These are phyloP conservation scores for Ustilago xerochloae DNA, from an alignment of 1,284 basidiomycete genomes.

Conservation along the genomic window DNA sequence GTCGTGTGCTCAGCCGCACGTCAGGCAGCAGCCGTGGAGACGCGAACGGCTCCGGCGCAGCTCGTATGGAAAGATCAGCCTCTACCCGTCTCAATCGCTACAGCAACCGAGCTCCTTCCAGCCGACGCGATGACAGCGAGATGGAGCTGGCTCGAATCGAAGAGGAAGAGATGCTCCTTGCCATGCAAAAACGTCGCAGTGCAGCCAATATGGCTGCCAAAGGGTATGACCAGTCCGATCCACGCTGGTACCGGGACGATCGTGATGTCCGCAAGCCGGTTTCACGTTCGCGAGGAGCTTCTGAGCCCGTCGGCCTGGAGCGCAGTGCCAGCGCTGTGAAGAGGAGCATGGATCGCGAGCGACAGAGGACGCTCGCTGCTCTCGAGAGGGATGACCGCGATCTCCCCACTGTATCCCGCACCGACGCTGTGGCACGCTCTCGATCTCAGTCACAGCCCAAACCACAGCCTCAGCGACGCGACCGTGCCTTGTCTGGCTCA, in stretches of 20 bases:
- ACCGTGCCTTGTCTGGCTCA: conserved; percentile 5
- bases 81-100: conserved; percentile 32
- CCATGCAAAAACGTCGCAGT: conserved; percentile 36
- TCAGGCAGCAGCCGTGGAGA: conserved; percentile 25
- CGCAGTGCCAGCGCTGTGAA: conserved; percentile 30
- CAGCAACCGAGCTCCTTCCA: conserved; percentile 20
- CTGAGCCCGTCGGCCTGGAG: conserved; percentile 11
- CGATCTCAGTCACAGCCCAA: conserved; percentile 3
- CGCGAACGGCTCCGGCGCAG: not conserved
- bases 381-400: conserved; percentile 30
- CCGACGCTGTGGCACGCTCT: conserved; percentile 26
- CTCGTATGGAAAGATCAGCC: conserved; percentile 23
- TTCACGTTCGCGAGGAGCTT: conserved; percentile 1
- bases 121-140: conserved; percentile 33
- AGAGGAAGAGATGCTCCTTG: conserved; percentile 46
- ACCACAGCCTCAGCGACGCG: conserved; percentile 5
- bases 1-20: conserved; percentile 30
- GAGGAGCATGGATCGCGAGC: conserved; percentile 41
- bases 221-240: conserved; percentile 33
- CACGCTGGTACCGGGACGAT: conserved; percentile 42
- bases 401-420: conserved; percentile 26
- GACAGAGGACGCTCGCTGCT: conserved; percentile 24
- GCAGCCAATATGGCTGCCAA: conserved; percentile 31
- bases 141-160: conserved; percentile 42
- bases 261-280: conserved; percentile 9